Conservation (phyloP, 495 filamentous ascomycete species). For the Lophiotrema nucula region DNA sequence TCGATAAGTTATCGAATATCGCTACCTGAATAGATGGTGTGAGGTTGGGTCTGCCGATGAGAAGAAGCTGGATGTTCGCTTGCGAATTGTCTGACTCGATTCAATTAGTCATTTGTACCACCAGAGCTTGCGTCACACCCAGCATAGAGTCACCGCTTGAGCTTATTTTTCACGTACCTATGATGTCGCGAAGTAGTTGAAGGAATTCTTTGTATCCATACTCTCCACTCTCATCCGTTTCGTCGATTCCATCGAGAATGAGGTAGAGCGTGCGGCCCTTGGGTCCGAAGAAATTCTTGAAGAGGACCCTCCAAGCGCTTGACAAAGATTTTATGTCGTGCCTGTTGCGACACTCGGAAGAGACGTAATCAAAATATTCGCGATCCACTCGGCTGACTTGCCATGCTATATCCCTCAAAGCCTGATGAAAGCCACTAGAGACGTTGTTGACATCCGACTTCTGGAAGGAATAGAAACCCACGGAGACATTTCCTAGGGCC, state of each 20-base stretch:
- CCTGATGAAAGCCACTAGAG: too few relatives aligned
- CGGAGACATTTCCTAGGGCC: too few relatives aligned
- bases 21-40: too few relatives aligned
- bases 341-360: slow-evolving; percentile 1
- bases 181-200: not conserved
- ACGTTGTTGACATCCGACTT: too few relatives aligned
- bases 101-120: too few relatives aligned
- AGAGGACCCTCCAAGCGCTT: not conserved
- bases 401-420: slow-evolving; percentile 2
- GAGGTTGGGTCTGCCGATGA: too few relatives aligned
- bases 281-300: not conserved
- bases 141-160: too few relatives aligned
- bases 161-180: not conserved
- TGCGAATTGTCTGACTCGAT: too few relatives aligned
- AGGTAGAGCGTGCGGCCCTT: not conserved
- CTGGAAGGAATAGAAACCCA: too few relatives aligned
- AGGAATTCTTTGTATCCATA: not conserved
- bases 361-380: not conserved
- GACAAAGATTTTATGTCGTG: not conserved
- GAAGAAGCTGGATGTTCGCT: too few relatives aligned
- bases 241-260: slow-evolving; percentile 2
- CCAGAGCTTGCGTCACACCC: too few relatives aligned
- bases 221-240: not conserved
- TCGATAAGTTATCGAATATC: too few relatives aligned
- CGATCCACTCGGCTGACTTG: not conserved